A percentile compares a stretch with the other conserved stretches of the same genome.
These are phyloP conservation scores for Mayamaea pseudoterrestris DNA, from an alignment of 108 stramenopile genomes.

Conservation along the genomic window DNA sequence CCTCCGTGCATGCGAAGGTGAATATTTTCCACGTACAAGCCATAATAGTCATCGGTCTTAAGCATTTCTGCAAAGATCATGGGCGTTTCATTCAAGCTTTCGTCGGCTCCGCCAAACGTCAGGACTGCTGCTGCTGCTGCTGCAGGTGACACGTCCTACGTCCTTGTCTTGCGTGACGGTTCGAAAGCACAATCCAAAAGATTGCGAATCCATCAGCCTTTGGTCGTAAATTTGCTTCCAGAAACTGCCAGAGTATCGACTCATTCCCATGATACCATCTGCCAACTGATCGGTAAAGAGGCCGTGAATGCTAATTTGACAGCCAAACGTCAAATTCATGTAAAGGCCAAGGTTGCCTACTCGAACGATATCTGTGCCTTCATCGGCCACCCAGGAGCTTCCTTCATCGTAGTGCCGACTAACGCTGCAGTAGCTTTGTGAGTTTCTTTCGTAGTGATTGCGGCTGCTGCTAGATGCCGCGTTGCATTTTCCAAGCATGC, in stretches of 20 bases:
- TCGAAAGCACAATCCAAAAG: conserved; percentile 46
- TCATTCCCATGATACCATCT: conserved; percentile 86
- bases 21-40: conserved; percentile 29
- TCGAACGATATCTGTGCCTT: conserved; percentile 20
- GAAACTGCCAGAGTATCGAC: conserved; percentile 17
- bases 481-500: neutral
- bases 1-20: conserved; percentile 14
- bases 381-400: conserved; percentile 40
- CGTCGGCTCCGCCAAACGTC: conserved; percentile 67
- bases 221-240: conserved; percentile 36
- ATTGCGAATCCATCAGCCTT: conserved; percentile 2
- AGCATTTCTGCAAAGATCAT: conserved; percentile 48
- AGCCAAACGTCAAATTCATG: conserved; percentile 65
- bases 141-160: conserved; percentile 18
- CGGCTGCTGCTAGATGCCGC: neutral
- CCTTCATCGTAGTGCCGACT: conserved; percentile 42
- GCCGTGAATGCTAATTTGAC: conserved; percentile 66
- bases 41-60: conserved; percentile 32
- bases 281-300: conserved; percentile 81
- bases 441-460: neutral
- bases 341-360: conserved; percentile 19
- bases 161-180: too few species aligned
- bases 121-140: conserved; percentile 55
- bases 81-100: conserved; percentile 43
- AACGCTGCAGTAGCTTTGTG: conserved; percentile 18